These are phyloP conservation scores for Cryptomeria japonica DNA, from an alignment of 75 land plant genomes.

Conservation along the genomic window DNA sequence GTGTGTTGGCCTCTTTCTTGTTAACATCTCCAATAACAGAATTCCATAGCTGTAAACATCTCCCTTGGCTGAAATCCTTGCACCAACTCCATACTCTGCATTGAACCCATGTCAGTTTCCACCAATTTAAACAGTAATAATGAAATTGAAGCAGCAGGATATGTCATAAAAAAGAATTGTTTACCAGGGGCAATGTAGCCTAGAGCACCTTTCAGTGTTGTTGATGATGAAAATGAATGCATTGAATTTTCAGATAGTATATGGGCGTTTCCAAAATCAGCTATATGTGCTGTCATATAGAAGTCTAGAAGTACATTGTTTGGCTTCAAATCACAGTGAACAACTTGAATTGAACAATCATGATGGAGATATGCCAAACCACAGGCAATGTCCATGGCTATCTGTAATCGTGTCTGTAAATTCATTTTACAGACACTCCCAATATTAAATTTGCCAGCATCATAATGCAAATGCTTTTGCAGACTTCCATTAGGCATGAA, in stretches of 20 bases:
- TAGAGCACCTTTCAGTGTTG: slow-evolving; percentile 9
- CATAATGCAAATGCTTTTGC: slow-evolving; percentile 16
- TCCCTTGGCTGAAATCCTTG: slow-evolving; percentile 1
- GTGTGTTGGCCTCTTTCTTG: slow-evolving; percentile 8
- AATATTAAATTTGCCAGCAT: background rate
- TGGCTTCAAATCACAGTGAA: slow-evolving; percentile 31
- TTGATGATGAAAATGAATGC: background rate
- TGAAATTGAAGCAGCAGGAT: too few species aligned
- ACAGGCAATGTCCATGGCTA: slow-evolving; percentile 19
- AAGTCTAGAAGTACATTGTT: slow-evolving; percentile 22
- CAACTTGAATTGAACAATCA: background rate
- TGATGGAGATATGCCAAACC: slow-evolving; percentile 23
- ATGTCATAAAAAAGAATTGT: background rate
- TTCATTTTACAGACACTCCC: background rate
- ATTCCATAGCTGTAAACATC: slow-evolving; percentile 22
- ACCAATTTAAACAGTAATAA: background rate
- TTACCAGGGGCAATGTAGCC: slow-evolving; percentile 25
- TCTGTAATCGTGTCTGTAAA: slow-evolving; percentile 4
- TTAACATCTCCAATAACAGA: slow-evolving; percentile 2
- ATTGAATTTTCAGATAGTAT: background rate
- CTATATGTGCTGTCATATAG: slow-evolving; percentile 17
- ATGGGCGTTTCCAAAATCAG: slow-evolving; percentile 23
- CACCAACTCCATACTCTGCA: slow-evolving; percentile 8
- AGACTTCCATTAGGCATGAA: slow-evolving; percentile 53
- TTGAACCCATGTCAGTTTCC: background rate